Conservation (phyloP, 495 filamentous ascomycete genomes). For the Aspergillus indologenus region DNA sequence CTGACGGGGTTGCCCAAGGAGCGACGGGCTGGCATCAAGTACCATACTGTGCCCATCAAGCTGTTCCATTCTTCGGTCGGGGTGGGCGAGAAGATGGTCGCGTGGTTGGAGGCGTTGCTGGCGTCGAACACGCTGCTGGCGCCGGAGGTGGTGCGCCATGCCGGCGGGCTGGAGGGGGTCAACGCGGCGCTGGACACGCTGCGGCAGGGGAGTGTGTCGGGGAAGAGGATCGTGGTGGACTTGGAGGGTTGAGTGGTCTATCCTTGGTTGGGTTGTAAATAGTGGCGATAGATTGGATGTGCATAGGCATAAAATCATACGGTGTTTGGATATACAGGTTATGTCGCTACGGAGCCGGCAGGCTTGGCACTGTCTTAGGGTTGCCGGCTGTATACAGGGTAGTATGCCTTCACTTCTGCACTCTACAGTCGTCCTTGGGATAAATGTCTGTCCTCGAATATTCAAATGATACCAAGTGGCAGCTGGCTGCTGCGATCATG, state of each 20-base stretch:
- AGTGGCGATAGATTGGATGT: no score
- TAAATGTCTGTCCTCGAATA: no score
- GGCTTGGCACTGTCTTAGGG: no score
- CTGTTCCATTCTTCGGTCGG: conserved; percentile 59
- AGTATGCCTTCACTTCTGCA: no score
- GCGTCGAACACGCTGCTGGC: conserved; percentile 43
- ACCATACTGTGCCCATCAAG: conserved; percentile 67
- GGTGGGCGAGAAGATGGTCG: conserved; percentile 54
- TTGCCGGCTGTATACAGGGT: no score
- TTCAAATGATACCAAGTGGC: no score
- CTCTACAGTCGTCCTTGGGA: no score
- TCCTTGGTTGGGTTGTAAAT: no score
- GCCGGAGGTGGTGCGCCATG: conserved; percentile 57
- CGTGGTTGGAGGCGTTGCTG: conserved; percentile 60
- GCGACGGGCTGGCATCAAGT: conserved; percentile 38
- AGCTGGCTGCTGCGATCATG: no score
- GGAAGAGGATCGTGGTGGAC: conserved; percentile 58
- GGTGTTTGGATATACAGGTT: no score
- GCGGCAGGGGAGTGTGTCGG: conserved; percentile 53
- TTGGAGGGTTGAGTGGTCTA: conserved; percentile 15
- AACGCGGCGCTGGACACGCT: conserved; percentile 61
- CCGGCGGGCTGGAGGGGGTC: conserved; percentile 57
- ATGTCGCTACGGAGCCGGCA: no score
- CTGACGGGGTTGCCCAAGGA: conserved; percentile 60
- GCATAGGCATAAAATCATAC: no score